phyloP scores from a whole-genome alignment of 2,329 filamentous ascomycete species.

The Diaporthe longicolla region DNA sequence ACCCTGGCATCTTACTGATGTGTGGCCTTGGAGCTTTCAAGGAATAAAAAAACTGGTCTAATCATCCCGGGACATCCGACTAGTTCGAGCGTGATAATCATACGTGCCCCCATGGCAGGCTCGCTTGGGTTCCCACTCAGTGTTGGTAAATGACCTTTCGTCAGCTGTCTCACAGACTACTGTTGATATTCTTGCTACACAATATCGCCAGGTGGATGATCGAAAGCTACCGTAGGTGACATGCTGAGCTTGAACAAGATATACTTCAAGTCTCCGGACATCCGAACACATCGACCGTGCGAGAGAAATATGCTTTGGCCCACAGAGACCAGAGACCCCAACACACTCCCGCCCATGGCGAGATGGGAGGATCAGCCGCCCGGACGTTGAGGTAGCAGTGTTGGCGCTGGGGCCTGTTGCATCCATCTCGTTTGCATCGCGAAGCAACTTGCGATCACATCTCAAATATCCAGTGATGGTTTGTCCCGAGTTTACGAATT shows the following conservation, averaged over 20 bases:
- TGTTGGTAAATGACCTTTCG: neutral
- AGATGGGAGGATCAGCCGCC: conserved; percentile 16
- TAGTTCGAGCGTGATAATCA: neutral
- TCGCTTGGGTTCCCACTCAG: neutral
- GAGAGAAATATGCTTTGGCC: conserved; percentile 11
- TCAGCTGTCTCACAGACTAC: neutral
- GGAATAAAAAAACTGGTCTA: neutral
- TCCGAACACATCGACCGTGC: conserved; percentile 26
- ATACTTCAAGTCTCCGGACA: neutral
- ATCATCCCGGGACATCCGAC: neutral
- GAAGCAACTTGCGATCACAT: neutral
- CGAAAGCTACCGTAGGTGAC: neutral
- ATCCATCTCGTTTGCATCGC: conserved; percentile 22
- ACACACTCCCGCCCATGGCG: neutral
- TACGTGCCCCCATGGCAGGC: neutral
- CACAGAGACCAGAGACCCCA: neutral
- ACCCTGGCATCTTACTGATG: conserved; percentile 27
- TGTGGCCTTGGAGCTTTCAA: conserved; percentile 1
- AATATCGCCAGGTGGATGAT: neutral
- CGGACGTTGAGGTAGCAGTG: conserved; percentile 8
- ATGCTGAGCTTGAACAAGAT: neutral
- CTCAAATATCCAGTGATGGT: neutral
- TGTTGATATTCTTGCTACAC: neutral
- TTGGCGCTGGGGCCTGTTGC: conserved; percentile 15
- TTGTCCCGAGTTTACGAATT: neutral